phyloP scores from a whole-genome alignment of 768 basidiomycete genomes.

The Sutorius australiensis region DNA sequence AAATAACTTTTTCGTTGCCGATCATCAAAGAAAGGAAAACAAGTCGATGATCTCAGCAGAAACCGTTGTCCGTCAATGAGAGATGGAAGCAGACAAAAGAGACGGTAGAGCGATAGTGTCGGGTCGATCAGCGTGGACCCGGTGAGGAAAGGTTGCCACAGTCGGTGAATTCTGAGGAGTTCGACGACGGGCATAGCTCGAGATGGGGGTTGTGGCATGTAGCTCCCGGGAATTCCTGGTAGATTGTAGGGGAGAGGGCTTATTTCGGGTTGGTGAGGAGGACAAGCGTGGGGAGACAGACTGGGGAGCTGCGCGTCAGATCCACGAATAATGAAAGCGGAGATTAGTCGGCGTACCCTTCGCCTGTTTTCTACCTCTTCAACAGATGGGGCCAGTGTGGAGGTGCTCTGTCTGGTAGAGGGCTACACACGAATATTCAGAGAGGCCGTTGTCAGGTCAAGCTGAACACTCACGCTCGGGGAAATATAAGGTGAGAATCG shows the following conservation, averaged over 20 bases:
- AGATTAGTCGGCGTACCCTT: conserved; percentile 35
- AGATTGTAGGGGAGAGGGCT: conserved; percentile 44
- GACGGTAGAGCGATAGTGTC: conserved; percentile 48
- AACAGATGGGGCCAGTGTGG: conserved; percentile 26
- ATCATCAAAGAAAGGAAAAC: neutral
- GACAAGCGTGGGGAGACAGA: conserved; percentile 35
- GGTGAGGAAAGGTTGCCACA: conserved; percentile 55
- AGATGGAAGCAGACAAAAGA: conserved; percentile 42
- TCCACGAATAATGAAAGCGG: conserved; percentile 30
- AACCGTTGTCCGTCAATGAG: conserved; percentile 14
- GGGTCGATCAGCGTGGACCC: conserved; percentile 28
- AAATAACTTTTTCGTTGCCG: neutral
- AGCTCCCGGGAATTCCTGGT: conserved; percentile 51
- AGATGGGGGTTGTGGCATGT: conserved; percentile 70
- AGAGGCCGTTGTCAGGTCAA: neutral
- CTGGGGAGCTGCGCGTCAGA: conserved; percentile 25
- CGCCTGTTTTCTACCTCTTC: conserved; percentile 26
- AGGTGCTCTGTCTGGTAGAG: conserved; percentile 43
- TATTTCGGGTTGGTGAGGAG: conserved; percentile 42
- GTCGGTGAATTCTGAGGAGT: conserved; percentile 73
- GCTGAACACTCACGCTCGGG: conserved; percentile 21
- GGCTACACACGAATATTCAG: conserved; percentile 28
- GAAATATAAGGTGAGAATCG: conserved; percentile 32
- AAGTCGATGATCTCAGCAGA: neutral
- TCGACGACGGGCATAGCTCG: conserved; percentile 73